phyloP scores from a whole-genome alignment of 345 rosid genomes.

The Lenwebbia sp. region DNA sequence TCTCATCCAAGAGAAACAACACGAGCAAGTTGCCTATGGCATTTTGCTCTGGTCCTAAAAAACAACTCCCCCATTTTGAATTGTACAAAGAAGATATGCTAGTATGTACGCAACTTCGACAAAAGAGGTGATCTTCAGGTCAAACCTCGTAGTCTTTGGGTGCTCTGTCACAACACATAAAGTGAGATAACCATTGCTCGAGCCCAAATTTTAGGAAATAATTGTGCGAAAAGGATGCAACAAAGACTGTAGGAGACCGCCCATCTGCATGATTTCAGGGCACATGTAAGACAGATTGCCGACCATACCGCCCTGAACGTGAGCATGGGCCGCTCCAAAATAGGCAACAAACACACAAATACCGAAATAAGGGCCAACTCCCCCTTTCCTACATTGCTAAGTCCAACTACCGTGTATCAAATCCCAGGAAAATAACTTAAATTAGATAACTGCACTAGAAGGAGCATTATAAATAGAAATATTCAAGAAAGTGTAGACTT shows the following conservation, averaged over 20 bases:
- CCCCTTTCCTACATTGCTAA: conserved; percentile 50
- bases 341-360: conserved; percentile 42
- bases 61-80: not conserved
- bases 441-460: not conserved
- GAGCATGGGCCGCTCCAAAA: conserved; percentile 71
- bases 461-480: not conserved
- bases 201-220: conserved; percentile 15
- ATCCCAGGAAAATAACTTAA: too few relatives aligned
- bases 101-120: not conserved
- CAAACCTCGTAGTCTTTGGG: conserved; percentile 79
- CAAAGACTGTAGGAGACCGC: too few relatives aligned
- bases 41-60: conserved; percentile 80
- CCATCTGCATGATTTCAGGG: conserved; percentile 73
- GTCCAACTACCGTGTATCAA: conserved; percentile 36
- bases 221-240: conserved; percentile 11
- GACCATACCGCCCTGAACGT: conserved; percentile 77
- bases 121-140: not conserved
- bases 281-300: conserved; percentile 83
- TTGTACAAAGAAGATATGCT: not conserved
- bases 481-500: conserved; percentile 41
- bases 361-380: conserved; percentile 42
- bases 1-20: conserved; percentile 41
- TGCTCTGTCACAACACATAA: conserved; percentile 67
- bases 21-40: conserved; percentile 84
- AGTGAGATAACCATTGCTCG: conserved; percentile 66